A percentile compares a stretch with the other conserved stretches of the same genome.
Evolutionary conservation across 192 early-diverging fungal species (phyloP).

Genomic region (Jimgerdemannia lactiflua): DNA sequence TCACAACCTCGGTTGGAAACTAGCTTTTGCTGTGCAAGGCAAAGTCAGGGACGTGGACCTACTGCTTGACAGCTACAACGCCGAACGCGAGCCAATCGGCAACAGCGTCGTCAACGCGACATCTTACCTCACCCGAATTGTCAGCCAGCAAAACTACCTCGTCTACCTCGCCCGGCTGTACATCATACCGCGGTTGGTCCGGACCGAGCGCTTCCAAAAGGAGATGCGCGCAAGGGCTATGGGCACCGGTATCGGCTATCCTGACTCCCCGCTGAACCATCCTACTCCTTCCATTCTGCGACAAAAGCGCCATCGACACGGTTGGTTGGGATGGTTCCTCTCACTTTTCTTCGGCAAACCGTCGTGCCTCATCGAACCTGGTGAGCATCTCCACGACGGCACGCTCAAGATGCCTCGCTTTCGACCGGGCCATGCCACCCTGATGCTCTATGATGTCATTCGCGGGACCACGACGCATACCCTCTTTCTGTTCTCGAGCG

Average conservation of each 20-base stretch:
- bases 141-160: background rate
- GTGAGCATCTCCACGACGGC: background rate
- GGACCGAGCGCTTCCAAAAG: background rate
- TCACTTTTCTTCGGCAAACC: background rate
- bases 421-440: background rate
- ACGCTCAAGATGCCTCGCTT: background rate
- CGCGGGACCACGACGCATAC: background rate
- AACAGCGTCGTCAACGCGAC: background rate
- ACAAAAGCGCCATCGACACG: background rate
- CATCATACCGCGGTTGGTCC: background rate
- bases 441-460: background rate
- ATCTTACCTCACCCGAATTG: background rate
- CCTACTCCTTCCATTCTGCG: background rate
- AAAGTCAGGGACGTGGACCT: slow-evolving; percentile 16
- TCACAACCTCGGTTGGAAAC: slow-evolving; percentile 46
- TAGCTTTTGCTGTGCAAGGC: slow-evolving; percentile 34
- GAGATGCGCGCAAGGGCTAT: background rate
- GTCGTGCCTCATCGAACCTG: background rate
- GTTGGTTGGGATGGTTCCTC: background rate
- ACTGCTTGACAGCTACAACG: slow-evolving; percentile 32
- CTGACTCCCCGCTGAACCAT: background rate
- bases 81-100: slow-evolving; percentile 22
- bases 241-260: background rate
- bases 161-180: background rate
- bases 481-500: background rate